These are phyloP conservation scores for Neurospora discreta DNA, from an alignment of 495 filamentous ascomycete genomes.

Conservation along the genomic window DNA sequence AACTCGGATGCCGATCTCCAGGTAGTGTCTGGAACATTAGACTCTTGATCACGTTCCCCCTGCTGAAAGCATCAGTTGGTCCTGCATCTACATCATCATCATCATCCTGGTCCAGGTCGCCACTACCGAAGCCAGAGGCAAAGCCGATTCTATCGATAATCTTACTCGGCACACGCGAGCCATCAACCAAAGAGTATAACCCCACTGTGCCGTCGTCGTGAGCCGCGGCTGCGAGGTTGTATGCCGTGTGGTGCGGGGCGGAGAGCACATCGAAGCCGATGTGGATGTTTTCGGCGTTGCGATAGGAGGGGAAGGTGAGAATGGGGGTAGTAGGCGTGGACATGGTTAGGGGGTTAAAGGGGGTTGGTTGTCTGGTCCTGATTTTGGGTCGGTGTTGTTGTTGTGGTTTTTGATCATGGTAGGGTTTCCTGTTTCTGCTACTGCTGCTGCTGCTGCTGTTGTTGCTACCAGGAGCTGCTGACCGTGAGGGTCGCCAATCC, in stretches of 20 bases:
- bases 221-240: slow-evolving; percentile 29
- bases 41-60: slow-evolving; percentile 10
- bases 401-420: too few species aligned
- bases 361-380: not conserved
- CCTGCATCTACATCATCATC: slow-evolving; percentile 4
- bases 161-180: slow-evolving; percentile 15
- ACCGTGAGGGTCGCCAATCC: not conserved
- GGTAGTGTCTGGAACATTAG: slow-evolving; percentile 24
- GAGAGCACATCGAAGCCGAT: slow-evolving; percentile 28
- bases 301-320: slow-evolving; percentile 24
- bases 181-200: slow-evolving; percentile 30
- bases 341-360: not conserved
- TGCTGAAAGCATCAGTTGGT: not conserved
- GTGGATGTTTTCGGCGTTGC: slow-evolving; percentile 21
- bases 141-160: slow-evolving; percentile 1
- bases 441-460: not conserved
- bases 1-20: slow-evolving; percentile 16
- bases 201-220: slow-evolving; percentile 29
- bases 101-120: not conserved
- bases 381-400: too few species aligned
- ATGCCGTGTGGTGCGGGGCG: slow-evolving; percentile 2
- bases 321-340: slow-evolving; percentile 14
- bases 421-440: not conserved
- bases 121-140: not conserved
- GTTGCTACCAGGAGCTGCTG: not conserved